These are phyloP conservation scores for Parascedosporium putredinis DNA, from an alignment of 2,329 filamentous ascomycete genomes.

Conservation along the genomic window DNA sequence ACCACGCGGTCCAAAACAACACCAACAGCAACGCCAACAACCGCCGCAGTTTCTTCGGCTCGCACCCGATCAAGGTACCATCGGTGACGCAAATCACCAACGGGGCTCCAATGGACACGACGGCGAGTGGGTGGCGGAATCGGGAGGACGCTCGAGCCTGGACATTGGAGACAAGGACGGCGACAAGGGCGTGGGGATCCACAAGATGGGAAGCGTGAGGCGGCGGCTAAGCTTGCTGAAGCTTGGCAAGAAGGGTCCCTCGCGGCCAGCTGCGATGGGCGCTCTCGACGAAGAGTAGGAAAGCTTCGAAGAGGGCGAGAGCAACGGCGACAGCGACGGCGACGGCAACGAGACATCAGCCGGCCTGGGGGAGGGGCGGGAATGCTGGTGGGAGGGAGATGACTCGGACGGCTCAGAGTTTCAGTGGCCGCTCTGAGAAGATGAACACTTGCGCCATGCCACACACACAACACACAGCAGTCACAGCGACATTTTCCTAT, in stretches of 20 bases:
- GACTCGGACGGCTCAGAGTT: slow-evolving; percentile 8
- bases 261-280: slow-evolving; percentile 39
- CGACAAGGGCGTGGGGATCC: slow-evolving; percentile 25
- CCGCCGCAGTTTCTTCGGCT: slow-evolving; percentile 11
- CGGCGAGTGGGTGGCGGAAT: slow-evolving; percentile 18
- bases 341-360: no score
- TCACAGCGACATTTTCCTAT: slow-evolving; percentile 4
- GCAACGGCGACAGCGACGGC: no score
- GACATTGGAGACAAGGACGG: slow-evolving; percentile 14
- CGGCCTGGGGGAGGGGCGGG: slow-evolving; percentile 16
- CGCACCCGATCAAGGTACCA: background rate
- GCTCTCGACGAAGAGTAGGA: slow-evolving; percentile 46
- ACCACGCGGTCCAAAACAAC: background rate
- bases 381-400: slow-evolving; percentile 15
- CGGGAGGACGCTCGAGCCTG: slow-evolving; percentile 1
- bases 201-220: slow-evolving; percentile 54
- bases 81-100: background rate
- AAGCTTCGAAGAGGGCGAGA: slow-evolving; percentile 20
- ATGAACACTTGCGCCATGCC: background rate
- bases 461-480: background rate
- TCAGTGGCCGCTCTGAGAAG: background rate
- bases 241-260: slow-evolving; percentile 59
- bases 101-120: slow-evolving; percentile 16
- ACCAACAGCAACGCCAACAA: slow-evolving; percentile 8
- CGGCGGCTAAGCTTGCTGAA: slow-evolving; percentile 72